Conservation (phyloP, 2,329 filamentous ascomycete species). For the Aschersonia sp. region DNA sequence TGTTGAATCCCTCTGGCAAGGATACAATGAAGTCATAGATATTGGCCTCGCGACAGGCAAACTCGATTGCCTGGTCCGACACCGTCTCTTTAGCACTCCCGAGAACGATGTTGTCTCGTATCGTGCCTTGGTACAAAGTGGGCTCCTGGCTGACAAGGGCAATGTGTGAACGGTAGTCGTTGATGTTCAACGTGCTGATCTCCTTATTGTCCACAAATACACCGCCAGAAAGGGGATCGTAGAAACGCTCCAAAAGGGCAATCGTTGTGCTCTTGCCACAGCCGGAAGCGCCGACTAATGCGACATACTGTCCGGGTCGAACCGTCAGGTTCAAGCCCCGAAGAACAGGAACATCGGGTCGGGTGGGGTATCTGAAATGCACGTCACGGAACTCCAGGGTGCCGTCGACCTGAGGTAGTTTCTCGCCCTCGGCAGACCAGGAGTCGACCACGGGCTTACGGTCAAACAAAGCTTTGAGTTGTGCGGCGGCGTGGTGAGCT, state of each 20-base stretch:
- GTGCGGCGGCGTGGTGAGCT: conserved; percentile 67
- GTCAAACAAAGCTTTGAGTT: conserved; percentile 75
- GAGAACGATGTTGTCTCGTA: conserved; percentile 79
- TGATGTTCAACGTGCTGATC: conserved; percentile 67
- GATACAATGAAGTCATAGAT: conserved; percentile 87
- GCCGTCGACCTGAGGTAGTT: conserved; percentile 52
- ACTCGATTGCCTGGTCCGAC: conserved; percentile 55
- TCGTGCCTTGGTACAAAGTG: conserved; percentile 83
- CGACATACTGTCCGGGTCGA: conserved; percentile 68
- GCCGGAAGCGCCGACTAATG: conserved; percentile 84
- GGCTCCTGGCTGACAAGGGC: conserved; percentile 90
- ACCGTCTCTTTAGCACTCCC: conserved; percentile 55
- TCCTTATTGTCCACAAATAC: conserved; percentile 74
- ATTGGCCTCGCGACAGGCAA: conserved; percentile 78
- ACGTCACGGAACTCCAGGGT: conserved; percentile 81
- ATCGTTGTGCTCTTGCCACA: conserved; percentile 94
- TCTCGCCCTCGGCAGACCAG: conserved; percentile 58
- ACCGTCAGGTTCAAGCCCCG: conserved; percentile 65
- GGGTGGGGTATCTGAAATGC: conserved; percentile 86
- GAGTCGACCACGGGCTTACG: conserved; percentile 68
- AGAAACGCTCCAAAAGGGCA: conserved; percentile 83
- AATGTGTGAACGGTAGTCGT: conserved; percentile 70
- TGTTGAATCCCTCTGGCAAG: conserved; percentile 73
- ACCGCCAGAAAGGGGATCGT: conserved; percentile 70
- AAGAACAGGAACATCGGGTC: conserved; percentile 82